Base-by-base conservation (phyloP, 495 filamentous ascomycete species). In the Lentithecium fluviatile region DNA sequence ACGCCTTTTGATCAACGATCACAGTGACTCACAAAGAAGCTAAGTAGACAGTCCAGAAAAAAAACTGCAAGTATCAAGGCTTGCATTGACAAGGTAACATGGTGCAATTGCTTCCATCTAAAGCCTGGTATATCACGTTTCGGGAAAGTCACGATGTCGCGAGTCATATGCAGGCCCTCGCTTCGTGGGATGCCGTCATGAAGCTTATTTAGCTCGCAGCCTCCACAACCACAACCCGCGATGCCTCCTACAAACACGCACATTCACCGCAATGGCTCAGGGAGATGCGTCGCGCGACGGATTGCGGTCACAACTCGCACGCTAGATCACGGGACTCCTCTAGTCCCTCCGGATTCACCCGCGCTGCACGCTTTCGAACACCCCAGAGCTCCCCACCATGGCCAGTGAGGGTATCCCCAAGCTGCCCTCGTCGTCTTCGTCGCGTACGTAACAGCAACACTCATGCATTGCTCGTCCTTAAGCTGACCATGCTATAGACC, bases 401-500 rank as follows among this genome's bases (percentile, higher is more conserved):
- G 61, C 65, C 37, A 64, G 58, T 51, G 42, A 65, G 51, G 65
- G 65, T 80, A 60, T 71, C 56, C 64, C 61, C n/a, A 64, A 51
- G 64, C 60, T 63, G 38, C 48, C 57, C 15, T 69, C 61, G 15
- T 62, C 70, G 17, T 65, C 65, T 10, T 62, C 69, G 11, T 72
- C 66, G 1, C 70, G 70, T 72, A 64, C 23, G 68, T 61, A 29
- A 17, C 8, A 13, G 40, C 7, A 49, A 36, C 24, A 12, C 32
- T 25, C 52, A 32, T 40, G 21, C 37, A 36, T 24, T 4, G 19
- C 21, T 6, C 20, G 24, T 19, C 45, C 21, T 49, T 52, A 58
- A 48, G 21, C 55, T 64, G 49, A 70, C 42, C 19, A 25, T 48
- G 24, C 15, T 38, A 42, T 52, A 89, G 87, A 88, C 74, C 87